Base-by-base conservation (phyloP, 208 protist species). In the Plasmodiophora brassicae region DNA sequence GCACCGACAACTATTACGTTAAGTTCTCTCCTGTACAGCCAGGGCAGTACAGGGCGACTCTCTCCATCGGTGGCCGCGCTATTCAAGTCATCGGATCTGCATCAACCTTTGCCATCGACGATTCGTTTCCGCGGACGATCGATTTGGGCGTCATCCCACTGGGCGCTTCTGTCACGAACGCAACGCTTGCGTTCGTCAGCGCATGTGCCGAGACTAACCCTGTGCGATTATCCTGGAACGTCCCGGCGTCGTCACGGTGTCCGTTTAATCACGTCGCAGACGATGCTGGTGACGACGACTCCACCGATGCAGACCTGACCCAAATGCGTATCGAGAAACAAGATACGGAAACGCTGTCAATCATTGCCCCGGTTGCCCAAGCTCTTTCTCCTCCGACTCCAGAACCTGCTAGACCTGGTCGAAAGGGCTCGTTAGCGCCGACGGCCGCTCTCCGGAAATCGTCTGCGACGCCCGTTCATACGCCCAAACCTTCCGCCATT, bases 251-350 rank as follows among this genome's bases (percentile, higher is more conserved):
- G 20, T 14, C 65, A 36, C 32, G n/a, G 65, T 38, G n/a, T 38
- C 41, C 41, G 41, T 28, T 57, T 14, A 78, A n/a, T 8, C 65
- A 78, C 41, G 10, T 78, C 5, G 32, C 65, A 78, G 20, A n/a
- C 14, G 65, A 78, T 78, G 65, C 32, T 44, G 65, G 65, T 44
- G 65, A 78, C 32, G 65, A 78, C 65, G 65, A 78, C n/a, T 5
- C 14, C 41, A 38, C 32, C 5, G 65, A 5, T 78, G 14, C 14
- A 78, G 65, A 78, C 5, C n/a, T n/a, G n/a, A n/a, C n/a, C n/a
- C n/a, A n/a, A n/a, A n/a, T n/a, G n/a, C n/a, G n/a, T n/a, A n/a
- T n/a, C n/a, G n/a, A n/a, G n/a, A n/a, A n/a, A n/a, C n/a, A n/a
- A n/a, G n/a, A n/a, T n/a, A n/a, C n/a, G n/a, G n/a, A n/a, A n/a